Evolutionary conservation across 2,329 filamentous ascomycete genomes (phyloP).

Genomic region (Botrytis cinerea): DNA sequence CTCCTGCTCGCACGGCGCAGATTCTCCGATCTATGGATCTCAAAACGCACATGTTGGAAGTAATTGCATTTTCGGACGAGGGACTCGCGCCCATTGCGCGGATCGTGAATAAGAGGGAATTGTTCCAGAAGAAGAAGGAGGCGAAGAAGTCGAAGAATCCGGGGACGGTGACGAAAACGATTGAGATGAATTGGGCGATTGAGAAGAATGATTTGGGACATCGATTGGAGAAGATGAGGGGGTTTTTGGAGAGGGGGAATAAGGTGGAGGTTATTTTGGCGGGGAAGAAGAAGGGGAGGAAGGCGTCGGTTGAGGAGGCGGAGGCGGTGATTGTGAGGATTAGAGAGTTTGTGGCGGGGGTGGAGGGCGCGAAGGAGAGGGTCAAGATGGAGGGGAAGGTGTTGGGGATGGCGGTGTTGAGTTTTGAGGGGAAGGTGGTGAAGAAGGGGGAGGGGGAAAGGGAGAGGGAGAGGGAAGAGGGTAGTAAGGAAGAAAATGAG

Average conservation of each 20-base stretch:
- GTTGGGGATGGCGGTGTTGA: slow-evolving; percentile 47
- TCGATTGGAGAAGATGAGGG: slow-evolving; percentile 64
- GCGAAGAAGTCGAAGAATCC: slow-evolving; percentile 46
- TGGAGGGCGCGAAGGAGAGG: slow-evolving; percentile 47
- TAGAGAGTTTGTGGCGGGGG: slow-evolving; percentile 42
- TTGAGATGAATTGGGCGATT: slow-evolving; percentile 93
- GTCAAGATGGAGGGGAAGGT: slow-evolving; percentile 50
- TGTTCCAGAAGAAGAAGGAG: slow-evolving; percentile 47
- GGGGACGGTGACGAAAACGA: slow-evolving; percentile 61
- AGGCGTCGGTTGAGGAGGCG: slow-evolving; percentile 62
- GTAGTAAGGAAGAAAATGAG: not conserved
- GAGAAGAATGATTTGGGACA: slow-evolving; percentile 72
- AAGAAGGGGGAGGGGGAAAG: not conserved
- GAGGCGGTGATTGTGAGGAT: slow-evolving; percentile 57
- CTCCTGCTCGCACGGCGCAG: slow-evolving; percentile 39
- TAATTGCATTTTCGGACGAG: slow-evolving; percentile 45
- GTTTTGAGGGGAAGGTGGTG: slow-evolving; percentile 45
- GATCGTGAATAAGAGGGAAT: slow-evolving; percentile 60
- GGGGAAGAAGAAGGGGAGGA: slow-evolving; percentile 63
- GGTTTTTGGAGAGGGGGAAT: slow-evolving; percentile 73
- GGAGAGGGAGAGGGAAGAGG: not conserved
- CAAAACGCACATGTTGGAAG: slow-evolving; percentile 52
- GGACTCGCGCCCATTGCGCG: slow-evolving; percentile 64
- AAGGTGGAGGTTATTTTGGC: slow-evolving; percentile 74
- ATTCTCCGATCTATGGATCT: slow-evolving; percentile 52